Conservation (phyloP, 2,329 filamentous ascomycete species). For the Fusarium haematococcum region DNA sequence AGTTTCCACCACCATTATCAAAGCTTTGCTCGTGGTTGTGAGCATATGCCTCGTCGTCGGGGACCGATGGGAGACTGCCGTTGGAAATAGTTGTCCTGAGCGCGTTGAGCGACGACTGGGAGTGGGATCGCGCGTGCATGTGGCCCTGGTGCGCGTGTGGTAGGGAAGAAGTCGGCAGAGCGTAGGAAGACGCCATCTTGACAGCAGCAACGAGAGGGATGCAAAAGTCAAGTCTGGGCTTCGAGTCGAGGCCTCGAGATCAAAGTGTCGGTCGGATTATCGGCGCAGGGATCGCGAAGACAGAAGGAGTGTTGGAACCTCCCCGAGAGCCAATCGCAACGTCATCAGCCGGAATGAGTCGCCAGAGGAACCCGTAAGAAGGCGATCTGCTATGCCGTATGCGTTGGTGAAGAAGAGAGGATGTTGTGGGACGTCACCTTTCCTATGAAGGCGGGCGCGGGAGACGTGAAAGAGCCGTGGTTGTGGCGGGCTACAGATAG, state of each 20-base stretch:
- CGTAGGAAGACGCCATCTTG: conserved; percentile 65
- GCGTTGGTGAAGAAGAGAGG: conserved; percentile 16
- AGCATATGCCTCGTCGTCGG: conserved; percentile 48
- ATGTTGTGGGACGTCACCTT: conserved; percentile 36
- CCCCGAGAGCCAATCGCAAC: conserved; percentile 39
- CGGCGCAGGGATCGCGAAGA: conserved; percentile 32
- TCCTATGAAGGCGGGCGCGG: conserved; percentile 20
- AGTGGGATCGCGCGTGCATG: conserved; percentile 54
- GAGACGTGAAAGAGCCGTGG: conserved; percentile 32
- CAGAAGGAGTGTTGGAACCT: conserved; percentile 34
- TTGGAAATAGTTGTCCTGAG: conserved; percentile 51
- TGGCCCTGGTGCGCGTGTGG: conserved; percentile 60
- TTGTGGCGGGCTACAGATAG: conserved; percentile 41
- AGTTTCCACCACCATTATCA: conserved; percentile 33
- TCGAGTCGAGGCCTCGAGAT: background rate
- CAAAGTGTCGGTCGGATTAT: conserved; percentile 25
- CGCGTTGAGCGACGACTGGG: conserved; percentile 55
- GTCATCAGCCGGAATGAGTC: conserved; percentile 38
- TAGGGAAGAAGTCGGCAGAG: conserved; percentile 63
- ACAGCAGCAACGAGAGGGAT: conserved; percentile 1
- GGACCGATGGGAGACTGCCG: conserved; percentile 46
- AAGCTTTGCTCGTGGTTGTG: conserved; percentile 47
- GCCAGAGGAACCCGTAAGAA: conserved; percentile 15
- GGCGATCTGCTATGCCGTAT: conserved; percentile 19
- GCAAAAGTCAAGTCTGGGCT: conserved; percentile 10